Base-by-base conservation (phyloP, 352 stramenopile genomes). In the Pythium aphanidermatum region DNA sequence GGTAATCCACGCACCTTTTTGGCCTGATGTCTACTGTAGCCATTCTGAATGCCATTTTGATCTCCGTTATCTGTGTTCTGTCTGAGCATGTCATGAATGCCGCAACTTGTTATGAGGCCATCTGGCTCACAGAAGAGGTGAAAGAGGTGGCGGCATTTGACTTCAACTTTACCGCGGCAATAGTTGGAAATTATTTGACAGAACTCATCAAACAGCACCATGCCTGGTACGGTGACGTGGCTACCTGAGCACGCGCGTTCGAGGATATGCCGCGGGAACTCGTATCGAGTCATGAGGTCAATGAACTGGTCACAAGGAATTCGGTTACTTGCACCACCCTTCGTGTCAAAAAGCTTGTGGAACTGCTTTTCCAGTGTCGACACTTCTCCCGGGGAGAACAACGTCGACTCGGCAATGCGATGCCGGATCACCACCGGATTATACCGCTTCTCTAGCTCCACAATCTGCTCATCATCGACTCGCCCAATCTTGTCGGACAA, bases 141-240 rank as follows among this genome's bases (percentile, higher is more conserved):
- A 48, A 91, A 89, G 2, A 94, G 26, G 43, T 74, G 60, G 35
- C 16, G 44, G 41, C 51, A 80, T 40, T 51, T 76, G 12, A 65
- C 43, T 3, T 77, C 53, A 7, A 17, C 52, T 7, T 63, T 70
- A 9, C 72, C 77, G n/a, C 79, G 65, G 37, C 73, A 89, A 35
- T 81, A 86, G 25, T 87, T 55, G 8, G 82, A 90, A 14, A 92
- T 46, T 27, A 94, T 80, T 27, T 75, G 58, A 51, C 82, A 94
- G 32, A 94, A 91, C 42, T 89, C 75, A 28, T 90, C 74, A 60
- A 94, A 91, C 13, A 82, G 55, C 48, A 91, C 68, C 21, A 85
- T 45, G 3, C 81, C 62, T 1, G 57, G 55, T 11, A 85, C 56
- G 3, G 55, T 56, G 2, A 66, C 72, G 10, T 61, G 62, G 2